phyloP scores from a whole-genome alignment of 805 yeast genomes.

The Starmerella davenportii region DNA sequence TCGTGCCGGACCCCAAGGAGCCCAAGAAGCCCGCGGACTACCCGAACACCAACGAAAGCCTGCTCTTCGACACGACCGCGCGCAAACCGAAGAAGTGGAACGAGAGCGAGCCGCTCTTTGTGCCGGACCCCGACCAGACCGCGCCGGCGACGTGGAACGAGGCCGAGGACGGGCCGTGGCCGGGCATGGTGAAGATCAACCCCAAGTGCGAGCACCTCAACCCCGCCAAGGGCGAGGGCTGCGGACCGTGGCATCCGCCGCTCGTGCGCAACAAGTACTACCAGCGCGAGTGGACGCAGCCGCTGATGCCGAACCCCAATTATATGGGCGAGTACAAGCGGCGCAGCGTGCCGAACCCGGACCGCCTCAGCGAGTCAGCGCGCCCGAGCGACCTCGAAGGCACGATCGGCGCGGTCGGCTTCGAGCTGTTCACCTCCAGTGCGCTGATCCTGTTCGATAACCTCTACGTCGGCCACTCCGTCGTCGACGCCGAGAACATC shows the following conservation, averaged over 20 bases:
- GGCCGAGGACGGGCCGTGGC: slow-evolving; percentile 80
- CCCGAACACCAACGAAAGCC: slow-evolving; percentile 52
- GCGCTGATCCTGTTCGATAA: slow-evolving; percentile 59
- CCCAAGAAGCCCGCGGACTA: slow-evolving; percentile 64
- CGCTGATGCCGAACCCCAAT: slow-evolving; percentile 50
- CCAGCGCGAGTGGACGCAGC: slow-evolving; percentile 65
- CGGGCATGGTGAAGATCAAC: slow-evolving; percentile 44
- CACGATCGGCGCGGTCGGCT: slow-evolving; percentile 63
- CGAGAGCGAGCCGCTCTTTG: slow-evolving; percentile 38
- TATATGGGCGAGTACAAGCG: slow-evolving; percentile 71
- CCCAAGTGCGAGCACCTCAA: slow-evolving; percentile 42
- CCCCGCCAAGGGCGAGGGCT: slow-evolving; percentile 32
- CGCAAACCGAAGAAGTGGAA: slow-evolving; percentile 66
- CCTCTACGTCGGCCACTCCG: slow-evolving; percentile 66
- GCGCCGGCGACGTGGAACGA: slow-evolving; percentile 77
- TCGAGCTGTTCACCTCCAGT: slow-evolving; percentile 82
- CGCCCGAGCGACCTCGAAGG: slow-evolving; percentile 38
- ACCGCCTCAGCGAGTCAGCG: slow-evolving; percentile 35
- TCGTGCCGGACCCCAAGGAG: slow-evolving; percentile 49
- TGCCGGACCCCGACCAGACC: slow-evolving; percentile 48
- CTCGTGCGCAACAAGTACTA: slow-evolving; percentile 47
- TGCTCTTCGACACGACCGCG: slow-evolving; percentile 51
- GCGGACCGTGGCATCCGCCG: slow-evolving; percentile 70
- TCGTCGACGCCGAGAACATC: slow-evolving; percentile 65
- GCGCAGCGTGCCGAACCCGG: slow-evolving; percentile 47